Conservation (phyloP, 345 rosid genomes). For the Pugionium dolabratum region DNA sequence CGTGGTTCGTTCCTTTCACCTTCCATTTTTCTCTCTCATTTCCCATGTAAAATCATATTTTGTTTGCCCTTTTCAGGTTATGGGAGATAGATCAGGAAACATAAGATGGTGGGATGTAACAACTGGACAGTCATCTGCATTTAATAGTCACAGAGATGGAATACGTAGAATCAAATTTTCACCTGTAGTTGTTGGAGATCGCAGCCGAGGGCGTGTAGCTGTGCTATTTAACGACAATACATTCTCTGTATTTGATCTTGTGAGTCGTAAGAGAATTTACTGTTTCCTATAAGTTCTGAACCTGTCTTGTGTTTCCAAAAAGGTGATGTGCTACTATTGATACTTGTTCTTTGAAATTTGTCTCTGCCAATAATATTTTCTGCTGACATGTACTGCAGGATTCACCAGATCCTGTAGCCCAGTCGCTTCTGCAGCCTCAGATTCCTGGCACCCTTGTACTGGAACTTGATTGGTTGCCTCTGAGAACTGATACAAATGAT, state of each 20-base stretch:
- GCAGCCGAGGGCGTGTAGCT: conserved; percentile 91
- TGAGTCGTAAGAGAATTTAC: conserved; percentile 46
- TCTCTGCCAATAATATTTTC: conserved; percentile 16
- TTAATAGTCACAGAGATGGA: conserved; percentile 89
- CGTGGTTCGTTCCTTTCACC: conserved; percentile 63
- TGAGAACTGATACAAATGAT: conserved; percentile 73
- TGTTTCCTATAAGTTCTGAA: conserved; percentile 24
- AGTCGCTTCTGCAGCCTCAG: conserved; percentile 93
- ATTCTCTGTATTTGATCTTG: conserved; percentile 91
- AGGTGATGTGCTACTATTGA: conserved; percentile 15
- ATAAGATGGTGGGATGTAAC: conserved; percentile 99
- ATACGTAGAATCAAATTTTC: conserved; percentile 93
- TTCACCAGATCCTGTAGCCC: conserved; percentile 90
- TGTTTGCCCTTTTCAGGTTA: conserved; percentile 49
- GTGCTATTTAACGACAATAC: conserved; percentile 95
- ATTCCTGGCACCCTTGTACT: conserved; percentile 94
- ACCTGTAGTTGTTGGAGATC: conserved; percentile 91
- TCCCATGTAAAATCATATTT: conserved; percentile 29
- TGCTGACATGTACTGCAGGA: conserved; percentile 62
- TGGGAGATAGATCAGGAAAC: conserved; percentile 80
- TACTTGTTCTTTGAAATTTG: conserved; percentile 25
- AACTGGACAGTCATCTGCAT: conserved; percentile 94
- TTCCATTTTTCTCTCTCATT: conserved; percentile 26
- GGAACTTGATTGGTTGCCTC: conserved; percentile 96
- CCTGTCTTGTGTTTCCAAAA: conserved; percentile 18